Evolutionary conservation across 2,329 filamentous ascomycete species (phyloP).

Genomic region (Pezicula carpinea): DNA sequence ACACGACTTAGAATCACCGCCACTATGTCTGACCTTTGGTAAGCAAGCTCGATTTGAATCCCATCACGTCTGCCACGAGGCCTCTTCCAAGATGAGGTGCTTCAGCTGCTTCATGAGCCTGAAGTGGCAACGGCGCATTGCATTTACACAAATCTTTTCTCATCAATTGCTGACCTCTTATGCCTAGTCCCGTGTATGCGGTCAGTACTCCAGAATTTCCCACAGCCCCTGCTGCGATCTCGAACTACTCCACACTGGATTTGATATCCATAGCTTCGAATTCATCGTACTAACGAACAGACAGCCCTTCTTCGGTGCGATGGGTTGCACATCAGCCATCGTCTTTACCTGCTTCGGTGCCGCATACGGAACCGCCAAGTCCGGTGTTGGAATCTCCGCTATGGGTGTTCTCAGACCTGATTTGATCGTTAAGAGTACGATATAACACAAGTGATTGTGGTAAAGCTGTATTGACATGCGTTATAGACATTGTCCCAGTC

Average conservation of each 20-base stretch:
- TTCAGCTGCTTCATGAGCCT: background rate
- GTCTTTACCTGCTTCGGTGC: slow-evolving; percentile 96
- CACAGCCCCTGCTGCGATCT: slow-evolving; percentile 12
- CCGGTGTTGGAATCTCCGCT: slow-evolving; percentile 94
- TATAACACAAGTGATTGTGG: background rate
- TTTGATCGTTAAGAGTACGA: slow-evolving; percentile 97
- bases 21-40: slow-evolving; percentile 83
- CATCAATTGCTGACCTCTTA: slow-evolving; percentile 38
- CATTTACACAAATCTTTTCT: background rate
- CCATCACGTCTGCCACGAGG: slow-evolving; percentile 10
- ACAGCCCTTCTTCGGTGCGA: slow-evolving; percentile 88
- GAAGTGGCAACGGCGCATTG: background rate
- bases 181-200: slow-evolving; percentile 87
- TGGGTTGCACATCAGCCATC: slow-evolving; percentile 93
- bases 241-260: slow-evolving; percentile 8
- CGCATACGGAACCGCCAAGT: slow-evolving; percentile 98
- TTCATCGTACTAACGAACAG: slow-evolving; percentile 25
- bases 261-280: slow-evolving; percentile 13
- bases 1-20: slow-evolving; percentile 28
- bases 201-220: slow-evolving; percentile 59
- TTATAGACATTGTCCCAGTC: slow-evolving; percentile 91
- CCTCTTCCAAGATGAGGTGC: slow-evolving; percentile 28
- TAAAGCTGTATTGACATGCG: slow-evolving; percentile 13
- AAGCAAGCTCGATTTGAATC: slow-evolving; percentile 41
- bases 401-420: slow-evolving; percentile 98